Base-by-base conservation (phyloP, 495 filamentous ascomycete genomes). In the Penicillium canescens region DNA sequence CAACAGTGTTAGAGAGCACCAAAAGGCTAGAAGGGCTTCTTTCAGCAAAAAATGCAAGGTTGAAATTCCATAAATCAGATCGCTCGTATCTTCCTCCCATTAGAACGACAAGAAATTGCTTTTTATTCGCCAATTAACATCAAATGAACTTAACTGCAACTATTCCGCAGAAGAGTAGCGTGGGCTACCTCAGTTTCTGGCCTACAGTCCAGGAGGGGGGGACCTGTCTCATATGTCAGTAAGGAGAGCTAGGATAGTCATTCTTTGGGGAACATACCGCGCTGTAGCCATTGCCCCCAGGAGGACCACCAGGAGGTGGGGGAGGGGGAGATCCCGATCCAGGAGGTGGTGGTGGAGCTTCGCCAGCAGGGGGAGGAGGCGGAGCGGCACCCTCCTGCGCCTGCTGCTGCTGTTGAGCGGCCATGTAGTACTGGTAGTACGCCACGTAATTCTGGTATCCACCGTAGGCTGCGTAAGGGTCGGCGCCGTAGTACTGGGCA, bases 391-490 rank as follows among this genome's bases (percentile, higher is more conserved):
- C 51, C 42, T 49, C 69, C 64, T 60, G 78, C 58, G 45, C 70
- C 64, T 57, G 67, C 54, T 61, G 69, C 43, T 75, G 70, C 56
- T 79, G 78, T 47, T 78, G 79, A 50, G 83, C 81, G 36, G 77
- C 77, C 37, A 76, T 78, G 50, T 91, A 87, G 64, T 91, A 91
- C 61, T 87, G 83, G 58, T 84, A 85, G 62, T 78, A 76, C 34
- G 74, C 73, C 44, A 89, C 76, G 52, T 96, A 92, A 37, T 82
- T 85, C 57, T 83, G 79, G 63, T 94, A 94, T 23, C 94, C 94
- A 51, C 94, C 94, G 55, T 95, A 97, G 24, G 89, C 86, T 4
- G 90, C 91, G 67, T 97, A 98, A 0, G 93, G 93, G 58, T 98
- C 94, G 35, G 81, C 76, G 60, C 73, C 75, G 53, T 91, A 91